Conservation (phyloP, 306 rosid species). For the Medicago lupulina region DNA sequence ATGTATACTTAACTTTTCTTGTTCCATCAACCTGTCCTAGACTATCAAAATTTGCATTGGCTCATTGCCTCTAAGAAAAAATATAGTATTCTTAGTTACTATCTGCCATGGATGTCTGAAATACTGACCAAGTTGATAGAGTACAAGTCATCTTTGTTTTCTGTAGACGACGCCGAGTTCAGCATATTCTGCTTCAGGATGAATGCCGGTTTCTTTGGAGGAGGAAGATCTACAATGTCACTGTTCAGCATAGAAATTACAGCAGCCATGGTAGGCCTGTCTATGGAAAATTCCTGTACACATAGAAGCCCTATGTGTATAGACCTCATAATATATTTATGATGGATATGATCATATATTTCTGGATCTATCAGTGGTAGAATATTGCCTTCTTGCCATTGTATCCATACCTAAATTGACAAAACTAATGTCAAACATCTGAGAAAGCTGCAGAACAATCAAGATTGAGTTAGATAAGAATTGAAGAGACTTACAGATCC, state of each 20-base stretch:
- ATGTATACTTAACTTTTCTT: too few species aligned
- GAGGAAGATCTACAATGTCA: constrained; percentile 32
- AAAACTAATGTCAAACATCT: neutral
- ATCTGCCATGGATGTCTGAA: constrained; percentile 35
- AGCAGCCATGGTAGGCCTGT: constrained; percentile 35
- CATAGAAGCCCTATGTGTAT: constrained; percentile 40
- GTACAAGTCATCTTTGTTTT: neutral
- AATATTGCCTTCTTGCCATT: constrained; percentile 31
- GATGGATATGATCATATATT: neutral
- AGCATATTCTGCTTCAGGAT: constrained; percentile 5
- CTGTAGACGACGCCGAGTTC: neutral
- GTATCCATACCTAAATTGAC: constrained; percentile 42
- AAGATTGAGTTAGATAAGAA: neutral
- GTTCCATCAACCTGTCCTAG: too few species aligned
- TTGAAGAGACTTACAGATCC: constrained; percentile 41
- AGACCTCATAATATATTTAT: neutral
- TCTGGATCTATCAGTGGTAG: constrained; percentile 32
- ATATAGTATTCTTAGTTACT: neutral
- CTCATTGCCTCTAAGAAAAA: too few species aligned
- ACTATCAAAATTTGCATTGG: too few species aligned
- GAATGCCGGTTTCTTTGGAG: constrained; percentile 38
- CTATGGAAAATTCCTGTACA: constrained; percentile 34
- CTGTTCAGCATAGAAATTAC: constrained; percentile 37
- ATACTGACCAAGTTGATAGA: constrained; percentile 8
- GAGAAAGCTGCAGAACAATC: too few species aligned